These are phyloP conservation scores for Gautieria morchelliformis DNA, from an alignment of 768 basidiomycete species.

Conservation along the genomic window DNA sequence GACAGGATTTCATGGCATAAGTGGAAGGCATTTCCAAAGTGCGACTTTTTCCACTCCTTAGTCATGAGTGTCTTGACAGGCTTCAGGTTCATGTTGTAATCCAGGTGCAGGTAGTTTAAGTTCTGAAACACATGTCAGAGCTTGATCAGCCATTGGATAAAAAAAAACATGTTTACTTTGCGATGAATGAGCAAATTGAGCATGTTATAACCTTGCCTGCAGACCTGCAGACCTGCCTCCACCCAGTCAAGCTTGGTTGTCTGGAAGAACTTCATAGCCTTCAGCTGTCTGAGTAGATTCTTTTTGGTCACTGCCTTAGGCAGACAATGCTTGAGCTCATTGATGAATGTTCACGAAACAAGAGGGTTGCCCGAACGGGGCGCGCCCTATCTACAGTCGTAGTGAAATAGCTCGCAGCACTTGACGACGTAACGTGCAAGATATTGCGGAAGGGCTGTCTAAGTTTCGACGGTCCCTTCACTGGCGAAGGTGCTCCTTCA, in stretches of 20 bases:
- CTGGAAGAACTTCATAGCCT: slow-evolving; percentile 99
- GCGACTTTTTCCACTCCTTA: slow-evolving; percentile 98
- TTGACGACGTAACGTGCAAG: too few relatives aligned
- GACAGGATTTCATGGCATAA: slow-evolving; percentile 96
- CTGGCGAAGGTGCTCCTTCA: too few relatives aligned
- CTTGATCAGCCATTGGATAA: neutral
- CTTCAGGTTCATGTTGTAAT: slow-evolving; percentile 99
- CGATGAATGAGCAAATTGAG: slow-evolving; percentile 96
- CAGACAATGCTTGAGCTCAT: slow-evolving; percentile 78
- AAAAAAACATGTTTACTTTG: slow-evolving; percentile 44
- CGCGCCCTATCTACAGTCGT: too few relatives aligned
- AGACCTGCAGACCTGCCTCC: slow-evolving; percentile 96
- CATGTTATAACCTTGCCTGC: slow-evolving; percentile 99
- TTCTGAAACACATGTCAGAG: slow-evolving; percentile 37
- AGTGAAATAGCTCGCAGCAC: too few relatives aligned
- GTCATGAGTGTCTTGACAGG: slow-evolving; percentile 96
- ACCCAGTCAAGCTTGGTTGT: slow-evolving; percentile 98
- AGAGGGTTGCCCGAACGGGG: too few relatives aligned
- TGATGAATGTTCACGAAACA: too few relatives aligned
- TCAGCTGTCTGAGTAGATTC: slow-evolving; percentile 89
- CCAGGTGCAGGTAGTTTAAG: slow-evolving; percentile 86
- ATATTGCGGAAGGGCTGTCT: too few relatives aligned
- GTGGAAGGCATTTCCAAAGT: slow-evolving; percentile 99
- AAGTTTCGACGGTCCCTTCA: too few relatives aligned
- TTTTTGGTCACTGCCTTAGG: slow-evolving; percentile 99